phyloP scores from a whole-genome alignment of 768 basidiomycete genomes.

The Psilocybe cyanescens region DNA sequence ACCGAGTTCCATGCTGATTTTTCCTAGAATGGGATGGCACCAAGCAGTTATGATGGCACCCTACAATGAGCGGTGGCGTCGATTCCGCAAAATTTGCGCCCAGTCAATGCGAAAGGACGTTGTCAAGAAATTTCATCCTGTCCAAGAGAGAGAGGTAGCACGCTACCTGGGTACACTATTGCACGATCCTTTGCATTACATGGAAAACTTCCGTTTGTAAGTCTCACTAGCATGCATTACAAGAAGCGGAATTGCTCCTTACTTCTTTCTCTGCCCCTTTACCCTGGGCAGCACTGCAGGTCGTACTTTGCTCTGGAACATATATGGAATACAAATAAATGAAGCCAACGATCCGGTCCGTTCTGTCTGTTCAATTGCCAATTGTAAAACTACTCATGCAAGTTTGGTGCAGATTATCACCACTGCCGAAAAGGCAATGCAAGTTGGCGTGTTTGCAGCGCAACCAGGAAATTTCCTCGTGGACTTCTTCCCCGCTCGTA shows the following conservation, averaged over 20 bases:
- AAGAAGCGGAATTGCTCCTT: background rate
- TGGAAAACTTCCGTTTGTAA: constrained; percentile 32
- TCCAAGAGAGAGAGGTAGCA: constrained; percentile 24
- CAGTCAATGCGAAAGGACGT: constrained; percentile 27
- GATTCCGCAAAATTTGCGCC: constrained; percentile 28
- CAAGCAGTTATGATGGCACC: constrained; percentile 26
- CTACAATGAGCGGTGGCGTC: constrained; percentile 30
- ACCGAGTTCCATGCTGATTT: background rate
- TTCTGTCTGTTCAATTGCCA: background rate
- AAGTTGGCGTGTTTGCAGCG: constrained; percentile 22
- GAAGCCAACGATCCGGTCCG: constrained; percentile 25
- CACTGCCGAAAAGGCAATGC: constrained; percentile 25
- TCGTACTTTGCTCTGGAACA: constrained; percentile 22
- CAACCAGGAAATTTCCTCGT: constrained; percentile 34
- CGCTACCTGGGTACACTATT: constrained; percentile 24
- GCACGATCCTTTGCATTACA: constrained; percentile 24
- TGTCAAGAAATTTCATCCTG: constrained; percentile 24
- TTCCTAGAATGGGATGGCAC: constrained; percentile 28
- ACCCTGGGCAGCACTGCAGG: constrained; percentile 25
- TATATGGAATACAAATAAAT: constrained; percentile 31
- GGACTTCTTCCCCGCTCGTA: constrained; percentile 27
- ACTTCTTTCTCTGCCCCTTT: background rate
- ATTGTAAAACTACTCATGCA: background rate
- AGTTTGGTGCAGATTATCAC: constrained; percentile 24
- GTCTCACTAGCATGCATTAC: constrained; percentile 3